Evolutionary conservation across 495 filamentous ascomycete species (phyloP), one percentile per base, ranked within the genome.

Genomic region (Xylaria grammica): DNA sequence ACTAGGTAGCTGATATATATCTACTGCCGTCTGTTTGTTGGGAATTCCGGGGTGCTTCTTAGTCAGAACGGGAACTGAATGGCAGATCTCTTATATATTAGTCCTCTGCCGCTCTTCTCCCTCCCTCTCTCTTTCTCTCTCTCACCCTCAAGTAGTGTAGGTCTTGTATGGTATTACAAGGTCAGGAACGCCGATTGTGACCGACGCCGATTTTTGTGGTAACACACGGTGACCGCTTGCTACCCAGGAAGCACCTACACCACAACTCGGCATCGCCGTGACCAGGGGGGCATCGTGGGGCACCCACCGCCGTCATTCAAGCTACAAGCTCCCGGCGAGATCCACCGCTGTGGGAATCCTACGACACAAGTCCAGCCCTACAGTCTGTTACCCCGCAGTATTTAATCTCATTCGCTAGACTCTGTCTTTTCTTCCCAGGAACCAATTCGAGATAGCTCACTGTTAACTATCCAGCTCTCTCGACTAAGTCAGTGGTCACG

Each of bases 381-480:
- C 20, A 27, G 26, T 49, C 51, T 44, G 20, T 19, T 59, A 57
- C 62, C 62, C 62, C 62, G 53, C 62, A 65, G 62, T 59, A 65
- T 58, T 59, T 65, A 50, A 42, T 44, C 60, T 38, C 50, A 62
- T 53, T 62, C 49, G 60, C 60, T 32, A 11, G 48, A 15, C 26
- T 30, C 34, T n/a, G 8, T 19, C 8, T 45, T 29, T n/a, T 45
- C 32, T 53, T 53, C 34, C 53, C 42, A 51, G 44, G 44, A 42
- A 57, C 42, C 38, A 42, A 32, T 45, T 48, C 40, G 48, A 54
- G 38, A 38, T 24, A 51, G 59, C 50, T 62, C 29, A 54, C 49
- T 9, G 48, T 51, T 51, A 42, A 45, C 27, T 42, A 10, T 29
- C 45, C 19, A 49, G 5, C 44, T 50, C 5, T 34, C 22, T 46